phyloP scores from a whole-genome alignment of 495 filamentous ascomycete genomes.

The Rhypophila decipiens region DNA sequence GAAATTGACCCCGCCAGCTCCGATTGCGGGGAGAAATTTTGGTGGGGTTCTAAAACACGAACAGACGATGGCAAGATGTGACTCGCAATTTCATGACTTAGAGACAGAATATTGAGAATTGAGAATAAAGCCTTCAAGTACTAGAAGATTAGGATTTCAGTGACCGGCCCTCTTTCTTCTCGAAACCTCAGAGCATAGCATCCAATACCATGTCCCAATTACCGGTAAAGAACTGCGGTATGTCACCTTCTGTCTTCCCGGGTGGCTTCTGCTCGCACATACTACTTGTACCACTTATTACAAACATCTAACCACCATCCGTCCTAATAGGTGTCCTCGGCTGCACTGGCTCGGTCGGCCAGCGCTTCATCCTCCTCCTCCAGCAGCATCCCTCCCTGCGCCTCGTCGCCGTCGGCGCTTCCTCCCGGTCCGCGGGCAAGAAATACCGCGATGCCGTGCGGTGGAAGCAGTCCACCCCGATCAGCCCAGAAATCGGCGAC shows the following conservation, averaged over 20 bases:
- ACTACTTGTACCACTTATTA: background rate
- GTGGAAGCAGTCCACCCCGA: slow-evolving; percentile 77
- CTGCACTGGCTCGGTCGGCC: slow-evolving; percentile 76
- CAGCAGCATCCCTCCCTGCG: slow-evolving; percentile 70
- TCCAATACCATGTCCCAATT: slow-evolving; percentile 31
- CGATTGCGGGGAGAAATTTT: slow-evolving; percentile 21
- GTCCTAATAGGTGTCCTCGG: slow-evolving; percentile 54
- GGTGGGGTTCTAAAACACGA: slow-evolving; percentile 6
- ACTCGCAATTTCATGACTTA: too few species aligned
- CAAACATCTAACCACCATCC: background rate
- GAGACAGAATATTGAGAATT: too few species aligned
- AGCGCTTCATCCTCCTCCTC: slow-evolving; percentile 78
- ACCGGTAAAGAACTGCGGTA: slow-evolving; percentile 49
- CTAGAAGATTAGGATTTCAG: background rate
- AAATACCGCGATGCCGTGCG: slow-evolving; percentile 74
- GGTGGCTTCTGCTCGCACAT: background rate
- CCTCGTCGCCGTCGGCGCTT: slow-evolving; percentile 73
- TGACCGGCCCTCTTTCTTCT: background rate
- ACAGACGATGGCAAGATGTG: background rate
- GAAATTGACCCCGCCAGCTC: slow-evolving; percentile 8
- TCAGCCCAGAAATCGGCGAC: slow-evolving; percentile 59
- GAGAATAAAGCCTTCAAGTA: too few species aligned
- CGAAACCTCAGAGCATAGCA: background rate
- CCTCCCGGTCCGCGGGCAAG: slow-evolving; percentile 71
- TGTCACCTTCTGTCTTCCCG: slow-evolving; percentile 7